phyloP scores from a whole-genome alignment of 2,329 filamentous ascomycete genomes.

The Alternaria incomplexa region DNA sequence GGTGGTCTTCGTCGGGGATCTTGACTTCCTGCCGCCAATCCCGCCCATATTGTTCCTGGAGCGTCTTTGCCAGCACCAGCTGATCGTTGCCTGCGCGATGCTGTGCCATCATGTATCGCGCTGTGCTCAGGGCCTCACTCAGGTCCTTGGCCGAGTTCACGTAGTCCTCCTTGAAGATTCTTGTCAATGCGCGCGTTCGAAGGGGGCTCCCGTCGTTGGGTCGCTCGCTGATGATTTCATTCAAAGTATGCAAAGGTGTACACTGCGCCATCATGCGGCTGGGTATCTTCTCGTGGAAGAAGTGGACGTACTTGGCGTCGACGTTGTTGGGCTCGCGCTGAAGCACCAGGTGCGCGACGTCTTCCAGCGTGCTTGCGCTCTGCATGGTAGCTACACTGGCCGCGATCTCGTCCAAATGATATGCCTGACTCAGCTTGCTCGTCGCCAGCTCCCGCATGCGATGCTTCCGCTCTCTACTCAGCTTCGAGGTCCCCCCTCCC shows the following conservation, averaged over 20 bases:
- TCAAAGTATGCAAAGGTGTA: constrained; percentile 70
- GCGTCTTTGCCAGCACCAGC: constrained; percentile 58
- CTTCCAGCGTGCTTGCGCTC: constrained; percentile 75
- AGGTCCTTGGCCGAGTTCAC: constrained; percentile 73
- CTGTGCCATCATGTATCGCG: constrained; percentile 60
- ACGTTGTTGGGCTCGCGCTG: constrained; percentile 70
- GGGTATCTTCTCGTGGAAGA: constrained; percentile 90
- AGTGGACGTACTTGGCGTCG: constrained; percentile 87
- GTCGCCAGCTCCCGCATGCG: constrained; percentile 82
- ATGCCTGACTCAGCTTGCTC: constrained; percentile 77
- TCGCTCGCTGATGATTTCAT: constrained; percentile 69
- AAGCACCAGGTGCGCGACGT: constrained; percentile 75
- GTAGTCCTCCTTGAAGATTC: constrained; percentile 76
- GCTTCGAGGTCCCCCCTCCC: constrained; percentile 63
- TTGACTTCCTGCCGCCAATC: constrained; percentile 59
- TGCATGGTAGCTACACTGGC: constrained; percentile 86
- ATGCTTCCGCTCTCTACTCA: constrained; percentile 78
- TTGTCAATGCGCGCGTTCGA: constrained; percentile 75
- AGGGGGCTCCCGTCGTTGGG: constrained; percentile 70
- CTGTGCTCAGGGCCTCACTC: constrained; percentile 67
- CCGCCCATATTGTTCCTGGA: constrained; percentile 48
- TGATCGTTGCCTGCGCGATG: constrained; percentile 59
- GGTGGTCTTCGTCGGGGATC: constrained; percentile 69
- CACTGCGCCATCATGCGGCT: constrained; percentile 74
- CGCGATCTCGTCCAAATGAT: constrained; percentile 81